Conservation (phyloP, 202 grass and related monocot species). For the Panicum virgatum region DNA sequence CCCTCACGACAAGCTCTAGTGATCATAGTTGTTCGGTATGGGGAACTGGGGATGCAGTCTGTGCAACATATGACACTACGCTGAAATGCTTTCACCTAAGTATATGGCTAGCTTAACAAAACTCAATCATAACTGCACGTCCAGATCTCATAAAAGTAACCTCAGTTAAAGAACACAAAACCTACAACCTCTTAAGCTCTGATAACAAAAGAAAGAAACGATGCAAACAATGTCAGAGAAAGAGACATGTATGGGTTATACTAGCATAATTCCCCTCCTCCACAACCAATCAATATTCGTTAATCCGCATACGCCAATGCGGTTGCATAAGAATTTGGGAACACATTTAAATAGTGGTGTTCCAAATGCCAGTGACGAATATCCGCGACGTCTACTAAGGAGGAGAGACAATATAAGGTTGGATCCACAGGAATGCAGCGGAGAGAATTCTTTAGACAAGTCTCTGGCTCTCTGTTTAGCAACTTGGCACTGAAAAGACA, state of each 20-base stretch:
- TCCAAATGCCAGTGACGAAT: not conserved
- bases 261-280: slow-evolving; percentile 11
- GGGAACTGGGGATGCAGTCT: too few relatives aligned
- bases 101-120: too few relatives aligned
- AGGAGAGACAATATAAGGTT: slow-evolving; percentile 13
- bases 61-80: too few relatives aligned
- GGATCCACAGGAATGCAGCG: not conserved
- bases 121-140: not conserved
- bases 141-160: not conserved
- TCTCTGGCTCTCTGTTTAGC: not conserved
- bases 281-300: not conserved
- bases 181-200: not conserved
- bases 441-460: slow-evolving; percentile 22
- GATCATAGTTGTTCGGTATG: too few relatives aligned
- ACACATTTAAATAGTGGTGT: slow-evolving; percentile 23
- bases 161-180: not conserved
- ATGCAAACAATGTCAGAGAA: not conserved
- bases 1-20: too few relatives aligned
- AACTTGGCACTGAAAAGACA: not conserved
- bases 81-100: too few relatives aligned
- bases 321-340: slow-evolving; percentile 10
- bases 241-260: slow-evolving; percentile 6
- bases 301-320: not conserved
- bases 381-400: slow-evolving; percentile 31
- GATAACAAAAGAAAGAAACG: not conserved